Evolutionary conservation across 306 rosid genomes (phyloP), one percentile per base, ranked within the genome.

Genomic region (Vigna unguiculata): DNA sequence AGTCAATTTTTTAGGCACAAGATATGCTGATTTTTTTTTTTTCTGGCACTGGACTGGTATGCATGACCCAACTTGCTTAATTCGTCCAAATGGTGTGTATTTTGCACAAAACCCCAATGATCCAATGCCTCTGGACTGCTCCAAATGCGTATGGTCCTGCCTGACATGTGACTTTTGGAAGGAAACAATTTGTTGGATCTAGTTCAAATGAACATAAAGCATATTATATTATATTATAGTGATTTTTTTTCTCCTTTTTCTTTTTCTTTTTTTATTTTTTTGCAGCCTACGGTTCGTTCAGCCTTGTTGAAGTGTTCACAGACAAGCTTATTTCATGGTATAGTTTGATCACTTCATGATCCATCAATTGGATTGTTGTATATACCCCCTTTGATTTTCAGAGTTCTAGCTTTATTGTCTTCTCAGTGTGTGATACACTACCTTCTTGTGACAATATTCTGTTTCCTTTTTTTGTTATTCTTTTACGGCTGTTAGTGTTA

Each of bases 281-380:
- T 89, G 82, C 92, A 94, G 98, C 91, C 78, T 94, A 81, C 54
- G 98, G 98, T 68, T 94, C 97, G 64, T 94, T 94, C 89, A 94
- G 93, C 84, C 90, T 91, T 14, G 60, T 92, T 55, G 97, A 94
- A 87, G 88, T 83, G 28, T 90, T 87, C 87, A 81, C 96, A 2
- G 97, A 94, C 87, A 89, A 85, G 79, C 83, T 91, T 85, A 85
- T 94, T 85, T 91, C 95, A 30, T 94, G 98, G 97, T 94, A 86
- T 72, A 74, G 46, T 78, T 75, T 64, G 70, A 79, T 69, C 47
- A 72, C 58, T 43, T 80, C 74, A 67, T 36, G n/a, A 67, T 57
- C 46, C 75, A 41, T 36, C 43, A 9, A 70, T 51, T 51, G 78
- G 71, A 43, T 69, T 72, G 51, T 63, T 72, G 66, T 81, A 47